Evolutionary conservation across 306 rosid genomes (phyloP).

Genomic region (Delonix regia): DNA sequence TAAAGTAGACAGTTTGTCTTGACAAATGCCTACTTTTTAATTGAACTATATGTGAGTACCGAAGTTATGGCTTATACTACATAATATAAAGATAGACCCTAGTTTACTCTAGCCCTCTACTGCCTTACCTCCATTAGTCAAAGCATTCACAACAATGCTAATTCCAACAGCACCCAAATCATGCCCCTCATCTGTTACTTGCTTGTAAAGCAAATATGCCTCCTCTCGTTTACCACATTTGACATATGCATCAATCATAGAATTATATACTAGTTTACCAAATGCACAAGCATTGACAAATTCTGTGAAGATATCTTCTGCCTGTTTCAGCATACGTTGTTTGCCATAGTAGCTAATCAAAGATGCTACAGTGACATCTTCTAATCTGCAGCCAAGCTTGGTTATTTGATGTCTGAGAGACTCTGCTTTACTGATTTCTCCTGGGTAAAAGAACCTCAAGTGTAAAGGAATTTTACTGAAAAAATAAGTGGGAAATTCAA

Average conservation of each 20-base stretch:
- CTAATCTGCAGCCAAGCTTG: conserved; percentile 57
- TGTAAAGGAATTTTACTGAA: conserved; percentile 4
- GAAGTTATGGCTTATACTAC: neutral
- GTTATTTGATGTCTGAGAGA: conserved; percentile 48
- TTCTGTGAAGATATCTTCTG: conserved; percentile 68
- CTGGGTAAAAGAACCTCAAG: conserved; percentile 45
- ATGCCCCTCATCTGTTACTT: conserved; percentile 57
- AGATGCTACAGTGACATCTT: conserved; percentile 61
- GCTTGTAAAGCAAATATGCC: conserved; percentile 72
- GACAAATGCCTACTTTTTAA: conserved; percentile 9
- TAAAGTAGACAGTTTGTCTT: neutral
- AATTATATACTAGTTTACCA: conserved; percentile 51
- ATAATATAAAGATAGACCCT: conserved; percentile 25
- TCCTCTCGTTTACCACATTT: conserved; percentile 78
- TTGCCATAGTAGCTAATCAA: conserved; percentile 71
- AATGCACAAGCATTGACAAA: conserved; percentile 53
- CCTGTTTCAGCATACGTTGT: conserved; percentile 66
- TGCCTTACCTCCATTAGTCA: conserved; percentile 69
- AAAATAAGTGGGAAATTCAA: conserved; percentile 31
- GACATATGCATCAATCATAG: conserved; percentile 82
- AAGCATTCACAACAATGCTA: conserved; percentile 82
- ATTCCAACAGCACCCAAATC: conserved; percentile 74
- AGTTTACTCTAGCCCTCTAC: conserved; percentile 16
- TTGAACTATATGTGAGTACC: conserved; percentile 17
- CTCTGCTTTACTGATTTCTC: conserved; percentile 79